Evolutionary conservation across 2,329 filamentous ascomycete genomes (phyloP).

Genomic region (Rugonectria rugulosa): DNA sequence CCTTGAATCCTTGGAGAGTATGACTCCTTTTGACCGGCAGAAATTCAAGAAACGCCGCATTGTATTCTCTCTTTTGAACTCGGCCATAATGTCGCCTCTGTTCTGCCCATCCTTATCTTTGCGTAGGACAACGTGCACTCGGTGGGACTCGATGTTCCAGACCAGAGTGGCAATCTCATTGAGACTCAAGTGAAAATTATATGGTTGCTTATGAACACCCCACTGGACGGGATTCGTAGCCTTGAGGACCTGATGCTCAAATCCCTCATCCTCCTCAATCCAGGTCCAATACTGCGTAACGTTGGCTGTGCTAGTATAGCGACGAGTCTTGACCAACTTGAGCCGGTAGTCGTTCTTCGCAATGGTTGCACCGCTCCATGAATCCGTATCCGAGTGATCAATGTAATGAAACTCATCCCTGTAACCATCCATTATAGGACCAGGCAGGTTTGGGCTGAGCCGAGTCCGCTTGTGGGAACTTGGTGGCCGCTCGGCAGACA

Average conservation of each 20-base stretch:
- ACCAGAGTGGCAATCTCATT: constrained; percentile 55
- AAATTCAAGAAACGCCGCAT: constrained; percentile 61
- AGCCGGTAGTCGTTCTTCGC: constrained; percentile 59
- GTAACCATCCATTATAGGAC: background rate
- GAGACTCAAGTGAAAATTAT: constrained; percentile 59
- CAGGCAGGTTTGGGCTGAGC: constrained; percentile 18
- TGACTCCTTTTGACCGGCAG: constrained; percentile 52
- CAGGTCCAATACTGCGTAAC: constrained; percentile 66
- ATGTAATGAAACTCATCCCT: constrained; percentile 53
- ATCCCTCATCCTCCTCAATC: constrained; percentile 48
- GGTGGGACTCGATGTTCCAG: constrained; percentile 52
- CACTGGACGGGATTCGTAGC: constrained; percentile 53
- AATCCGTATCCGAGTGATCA: constrained; percentile 62
- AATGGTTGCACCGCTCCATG: constrained; percentile 54
- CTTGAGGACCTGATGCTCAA: constrained; percentile 63
- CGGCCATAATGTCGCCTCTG: constrained; percentile 57
- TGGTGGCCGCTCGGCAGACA: constrained; percentile 18
- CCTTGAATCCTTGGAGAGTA: constrained; percentile 49
- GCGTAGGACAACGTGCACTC: constrained; percentile 52
- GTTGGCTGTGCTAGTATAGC: constrained; percentile 53
- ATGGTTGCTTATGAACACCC: constrained; percentile 58
- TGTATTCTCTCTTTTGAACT: constrained; percentile 61
- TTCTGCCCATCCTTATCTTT: constrained; percentile 43
- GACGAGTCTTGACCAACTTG: constrained; percentile 58
- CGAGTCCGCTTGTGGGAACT: constrained; percentile 39